phyloP scores from a whole-genome alignment of 2,329 filamentous ascomycete genomes.

The Trichoderma sp. region DNA sequence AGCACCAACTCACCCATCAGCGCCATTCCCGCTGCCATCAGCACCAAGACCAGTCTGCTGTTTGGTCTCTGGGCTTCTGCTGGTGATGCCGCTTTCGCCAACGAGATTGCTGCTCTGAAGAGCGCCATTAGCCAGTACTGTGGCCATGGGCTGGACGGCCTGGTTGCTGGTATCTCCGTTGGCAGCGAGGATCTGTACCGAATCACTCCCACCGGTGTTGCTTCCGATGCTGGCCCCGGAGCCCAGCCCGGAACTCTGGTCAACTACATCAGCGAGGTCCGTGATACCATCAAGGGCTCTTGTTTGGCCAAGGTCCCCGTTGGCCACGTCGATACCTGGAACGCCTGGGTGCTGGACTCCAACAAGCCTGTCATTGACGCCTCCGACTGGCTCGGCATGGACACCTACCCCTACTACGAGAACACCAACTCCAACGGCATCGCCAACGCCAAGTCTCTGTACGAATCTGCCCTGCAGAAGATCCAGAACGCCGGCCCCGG shows the following conservation, averaged over 20 bases:
- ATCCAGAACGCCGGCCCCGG: slow-evolving; percentile 62
- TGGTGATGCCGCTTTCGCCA: slow-evolving; percentile 63
- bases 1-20: slow-evolving; percentile 67
- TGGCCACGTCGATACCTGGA: slow-evolving; percentile 92
- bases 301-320: slow-evolving; percentile 60
- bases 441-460: slow-evolving; percentile 65
- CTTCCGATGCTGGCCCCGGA: slow-evolving; percentile 65
- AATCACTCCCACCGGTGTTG: slow-evolving; percentile 69
- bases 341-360: slow-evolving; percentile 71
- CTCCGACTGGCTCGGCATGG: slow-evolving; percentile 79
- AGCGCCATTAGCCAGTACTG: slow-evolving; percentile 72
- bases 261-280: slow-evolving; percentile 71
- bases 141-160: slow-evolving; percentile 58
- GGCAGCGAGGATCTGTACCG: slow-evolving; percentile 88
- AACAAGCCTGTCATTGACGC: slow-evolving; percentile 72
- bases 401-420: slow-evolving; percentile 87
- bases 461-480: slow-evolving; percentile 66
- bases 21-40: slow-evolving; percentile 82
- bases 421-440: slow-evolving; percentile 69
- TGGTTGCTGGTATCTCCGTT: slow-evolving; percentile 81
- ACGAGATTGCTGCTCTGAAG: slow-evolving; percentile 75
- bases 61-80: slow-evolving; percentile 84
- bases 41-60: slow-evolving; percentile 75
- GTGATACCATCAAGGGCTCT: slow-evolving; percentile 65
- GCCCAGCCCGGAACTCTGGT: slow-evolving; percentile 64